Conservation (phyloP, 768 basidiomycete genomes). For the Symmetrospora coprosmae region DNA sequence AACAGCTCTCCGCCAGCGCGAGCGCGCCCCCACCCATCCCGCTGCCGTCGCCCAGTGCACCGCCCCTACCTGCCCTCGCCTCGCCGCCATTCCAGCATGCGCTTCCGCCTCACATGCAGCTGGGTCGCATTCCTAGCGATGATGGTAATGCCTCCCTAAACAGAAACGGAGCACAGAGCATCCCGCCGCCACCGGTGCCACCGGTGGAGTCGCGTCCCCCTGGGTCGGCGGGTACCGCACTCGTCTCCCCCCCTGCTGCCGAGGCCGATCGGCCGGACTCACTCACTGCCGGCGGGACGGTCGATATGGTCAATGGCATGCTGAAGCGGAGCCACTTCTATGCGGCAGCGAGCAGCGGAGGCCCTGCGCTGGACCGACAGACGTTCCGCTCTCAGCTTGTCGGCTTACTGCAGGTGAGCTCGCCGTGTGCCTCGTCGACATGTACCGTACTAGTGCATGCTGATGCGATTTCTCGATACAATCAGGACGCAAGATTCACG, state of each 20-base stretch:
- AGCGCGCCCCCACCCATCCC: too few species aligned
- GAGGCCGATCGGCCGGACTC: neutral
- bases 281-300: neutral
- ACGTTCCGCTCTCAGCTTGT: neutral
- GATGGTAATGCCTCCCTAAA: too few species aligned
- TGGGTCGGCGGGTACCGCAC: too few species aligned
- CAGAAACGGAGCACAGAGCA: constrained; percentile 10
- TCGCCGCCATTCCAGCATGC: too few species aligned
- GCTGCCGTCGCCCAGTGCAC: too few species aligned
- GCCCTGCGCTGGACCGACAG: neutral
- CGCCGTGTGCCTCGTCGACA: neutral
- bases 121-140: too few species aligned
- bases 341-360: too few species aligned
- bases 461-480: neutral
- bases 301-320: neutral
- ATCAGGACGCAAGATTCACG: constrained; percentile 6
- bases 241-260: too few species aligned
- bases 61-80: too few species aligned
- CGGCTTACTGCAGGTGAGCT: neutral
- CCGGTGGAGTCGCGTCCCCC: constrained; percentile 6
- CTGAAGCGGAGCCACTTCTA: neutral
- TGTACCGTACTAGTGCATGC: neutral
- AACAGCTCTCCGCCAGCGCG: too few species aligned
- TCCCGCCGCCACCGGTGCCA: constrained; percentile 11
- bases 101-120: too few species aligned